Evolutionary conservation across 2,329 filamentous ascomycete species (phyloP).

Genomic region (Amesomyces nigricolor): DNA sequence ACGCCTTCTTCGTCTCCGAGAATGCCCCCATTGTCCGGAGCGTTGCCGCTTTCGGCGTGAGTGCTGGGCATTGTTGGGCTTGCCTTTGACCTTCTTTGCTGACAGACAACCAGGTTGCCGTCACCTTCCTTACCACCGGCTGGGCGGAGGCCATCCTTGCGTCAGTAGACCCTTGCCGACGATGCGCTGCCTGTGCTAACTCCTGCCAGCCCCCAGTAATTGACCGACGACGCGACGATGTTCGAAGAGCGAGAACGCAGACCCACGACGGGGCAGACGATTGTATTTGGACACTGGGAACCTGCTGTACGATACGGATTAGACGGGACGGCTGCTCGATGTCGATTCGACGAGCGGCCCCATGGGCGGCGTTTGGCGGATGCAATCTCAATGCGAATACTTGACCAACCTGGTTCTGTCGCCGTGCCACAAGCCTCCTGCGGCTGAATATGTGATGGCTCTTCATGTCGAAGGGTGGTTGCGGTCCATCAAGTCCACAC

Average conservation of each 20-base stretch:
- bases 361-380: slow-evolving; percentile 20
- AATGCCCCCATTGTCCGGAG: slow-evolving; percentile 60
- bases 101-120: slow-evolving; percentile 41
- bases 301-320: slow-evolving; percentile 19
- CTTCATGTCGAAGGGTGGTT: not conserved
- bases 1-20: slow-evolving; percentile 54
- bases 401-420: not conserved
- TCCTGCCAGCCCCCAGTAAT: slow-evolving; percentile 13
- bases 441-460: not conserved
- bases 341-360: not conserved
- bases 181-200: not conserved
- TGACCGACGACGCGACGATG: not conserved
- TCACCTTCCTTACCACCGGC: slow-evolving; percentile 54
- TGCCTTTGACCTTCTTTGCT: not conserved
- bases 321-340: slow-evolving; percentile 2
- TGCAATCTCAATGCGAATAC: slow-evolving; percentile 15
- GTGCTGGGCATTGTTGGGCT: slow-evolving; percentile 25
- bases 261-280: not conserved
- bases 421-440: too few relatives aligned
- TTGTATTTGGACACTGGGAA: not conserved
- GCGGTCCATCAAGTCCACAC: too few relatives aligned
- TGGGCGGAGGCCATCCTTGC: slow-evolving; percentile 51
- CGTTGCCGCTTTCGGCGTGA: slow-evolving; percentile 54
- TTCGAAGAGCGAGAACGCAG: not conserved
- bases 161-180: slow-evolving; percentile 9